Conservation (phyloP, 306 rosid species). For the Arachis hypogaea region DNA sequence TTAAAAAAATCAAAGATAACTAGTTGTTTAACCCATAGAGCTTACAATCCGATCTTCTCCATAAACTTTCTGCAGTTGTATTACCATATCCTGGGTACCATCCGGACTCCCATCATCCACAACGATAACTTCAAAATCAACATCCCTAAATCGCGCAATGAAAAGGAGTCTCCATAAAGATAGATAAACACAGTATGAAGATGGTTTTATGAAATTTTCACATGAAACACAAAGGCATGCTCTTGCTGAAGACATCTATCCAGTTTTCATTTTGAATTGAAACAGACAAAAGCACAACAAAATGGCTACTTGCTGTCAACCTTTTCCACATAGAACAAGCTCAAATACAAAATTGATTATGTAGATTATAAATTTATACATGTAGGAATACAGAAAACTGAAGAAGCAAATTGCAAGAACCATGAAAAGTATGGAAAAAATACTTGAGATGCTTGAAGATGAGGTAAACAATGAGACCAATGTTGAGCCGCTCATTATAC, state of each 20-base stretch:
- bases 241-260: too few species aligned
- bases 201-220: conserved; percentile 13
- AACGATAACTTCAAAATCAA: conserved; percentile 81
- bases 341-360: not conserved
- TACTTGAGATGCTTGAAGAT: conserved; percentile 79
- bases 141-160: conserved; percentile 57
- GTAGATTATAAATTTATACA: not conserved
- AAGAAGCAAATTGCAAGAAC: not conserved
- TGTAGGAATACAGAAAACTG: conserved; percentile 2
- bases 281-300: not conserved
- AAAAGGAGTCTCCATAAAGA: conserved; percentile 7
- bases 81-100: conserved; percentile 86
- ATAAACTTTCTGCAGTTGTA: conserved; percentile 81
- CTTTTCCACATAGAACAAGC: not conserved
- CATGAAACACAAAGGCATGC: too few species aligned
- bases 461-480: conserved; percentile 85
- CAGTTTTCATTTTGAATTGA: too few species aligned
- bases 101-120: conserved; percentile 99
- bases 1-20: not conserved
- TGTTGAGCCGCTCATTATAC: conserved; percentile 91
- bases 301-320: not conserved
- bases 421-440: conserved; percentile 16
- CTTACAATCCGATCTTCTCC: conserved; percentile 92
- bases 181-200: conserved; percentile 16
- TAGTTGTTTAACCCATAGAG: not conserved